Evolutionary conservation across 2,329 filamentous ascomycete species (phyloP), one percentile per base, ranked within the genome.

Genomic region (Cordyceps cateniannulata): DNA sequence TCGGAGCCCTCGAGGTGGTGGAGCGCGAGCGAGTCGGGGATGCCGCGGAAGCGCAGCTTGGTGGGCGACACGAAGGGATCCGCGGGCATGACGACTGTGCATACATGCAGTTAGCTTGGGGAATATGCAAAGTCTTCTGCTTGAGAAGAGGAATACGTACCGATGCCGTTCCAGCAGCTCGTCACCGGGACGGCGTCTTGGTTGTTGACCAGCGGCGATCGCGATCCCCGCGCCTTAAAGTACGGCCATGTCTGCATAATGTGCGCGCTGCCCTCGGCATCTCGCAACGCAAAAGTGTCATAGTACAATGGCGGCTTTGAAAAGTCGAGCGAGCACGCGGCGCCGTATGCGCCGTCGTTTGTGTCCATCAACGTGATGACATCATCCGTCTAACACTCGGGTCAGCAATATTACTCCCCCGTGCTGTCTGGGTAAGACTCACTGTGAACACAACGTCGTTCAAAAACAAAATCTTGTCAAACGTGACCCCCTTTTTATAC

Each of bases 1-100:
- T 93, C 89, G 16, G 85, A 89, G n/a, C 80, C 89, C 71, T 93
- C 90, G 27, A 92, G 77, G 68, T 90, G 88, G 27, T 76, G 68
- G 8, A 71, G 68, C 2, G 84, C 84, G 1, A 93, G 81, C 4
- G 79, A 80, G 67, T 90, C 87, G 0, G 82, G 69, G 24, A 89
- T 77, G 5, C 80, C 86, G 10, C 88, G 83, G 71, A 90, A 90
- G n/a, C 74, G 77, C 0, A 90, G 69, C 50, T 67, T 66, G 3
- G 68, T 68, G 1, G 72, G 69, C 2, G 73, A 75, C 64, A 83
- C 79, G 67, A 86, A 86, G 0, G 84, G 82, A 9, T 76, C 74
- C 0, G 82, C 78, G 24, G 82, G 78, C 74, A 85, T 81, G 35
- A 74, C 76, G 9, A 78, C 76, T 76, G 51, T 22, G n/a, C n/a